Conservation (phyloP, 441 rosid genomes). For the Corymbia calophylla region DNA sequence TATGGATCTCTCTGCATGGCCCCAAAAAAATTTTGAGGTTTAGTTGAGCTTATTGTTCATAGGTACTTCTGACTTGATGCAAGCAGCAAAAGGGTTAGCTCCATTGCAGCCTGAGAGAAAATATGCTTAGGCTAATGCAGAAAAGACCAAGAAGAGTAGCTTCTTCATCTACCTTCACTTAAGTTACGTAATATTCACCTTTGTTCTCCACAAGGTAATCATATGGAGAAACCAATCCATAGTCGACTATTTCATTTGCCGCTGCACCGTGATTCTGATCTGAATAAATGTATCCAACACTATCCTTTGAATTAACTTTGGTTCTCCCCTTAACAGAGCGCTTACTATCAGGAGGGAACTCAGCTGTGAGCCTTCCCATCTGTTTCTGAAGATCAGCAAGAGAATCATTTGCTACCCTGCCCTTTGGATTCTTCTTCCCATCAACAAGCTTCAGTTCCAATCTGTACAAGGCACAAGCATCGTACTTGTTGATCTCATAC, state of each 20-base stretch:
- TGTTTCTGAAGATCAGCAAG: slow-evolving; percentile 96
- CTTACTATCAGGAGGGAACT: slow-evolving; percentile 75
- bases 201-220: slow-evolving; percentile 64
- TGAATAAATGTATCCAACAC: slow-evolving; percentile 34
- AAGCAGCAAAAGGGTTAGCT: slow-evolving; percentile 16
- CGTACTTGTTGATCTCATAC: slow-evolving; percentile 92
- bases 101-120: slow-evolving; percentile 8
- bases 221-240: slow-evolving; percentile 53
- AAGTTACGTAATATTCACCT: slow-evolving; percentile 46
- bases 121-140: slow-evolving; percentile 10
- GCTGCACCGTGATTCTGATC: slow-evolving; percentile 38
- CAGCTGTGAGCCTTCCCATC: slow-evolving; percentile 97
- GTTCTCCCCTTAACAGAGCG: slow-evolving; percentile 62
- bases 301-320: slow-evolving; percentile 45
- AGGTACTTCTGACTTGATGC: background rate
- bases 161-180: slow-evolving; percentile 3
- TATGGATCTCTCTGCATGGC: background rate
- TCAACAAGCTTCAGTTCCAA: slow-evolving; percentile 89
- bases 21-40: background rate
- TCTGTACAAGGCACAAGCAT: slow-evolving; percentile 93
- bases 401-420: slow-evolving; percentile 63
- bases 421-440: slow-evolving; percentile 85
- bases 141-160: slow-evolving; percentile 8
- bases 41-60: background rate
- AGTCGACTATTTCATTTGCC: slow-evolving; percentile 38